Evolutionary conservation across 495 filamentous ascomycete species (phyloP).

Genomic region (Daldinia childiae): DNA sequence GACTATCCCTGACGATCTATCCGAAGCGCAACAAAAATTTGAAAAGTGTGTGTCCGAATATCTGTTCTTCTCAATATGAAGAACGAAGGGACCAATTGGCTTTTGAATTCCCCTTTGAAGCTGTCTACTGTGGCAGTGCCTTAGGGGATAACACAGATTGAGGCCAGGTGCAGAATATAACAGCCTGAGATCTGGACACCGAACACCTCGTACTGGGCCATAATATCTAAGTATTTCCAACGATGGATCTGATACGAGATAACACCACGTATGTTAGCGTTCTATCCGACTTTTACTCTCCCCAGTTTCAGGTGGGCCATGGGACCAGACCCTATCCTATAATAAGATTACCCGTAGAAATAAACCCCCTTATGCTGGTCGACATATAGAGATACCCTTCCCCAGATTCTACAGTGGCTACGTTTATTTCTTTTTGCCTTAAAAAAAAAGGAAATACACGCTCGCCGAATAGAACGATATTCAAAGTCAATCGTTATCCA

Average conservation of each 20-base stretch:
- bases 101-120: neutral
- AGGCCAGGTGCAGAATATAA: neutral
- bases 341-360: slow-evolving; percentile 2
- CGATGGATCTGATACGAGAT: slow-evolving; percentile 4
- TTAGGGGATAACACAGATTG: no score
- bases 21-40: neutral
- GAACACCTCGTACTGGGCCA: neutral
- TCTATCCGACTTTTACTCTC: neutral
- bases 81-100: neutral
- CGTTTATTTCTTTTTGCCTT: neutral
- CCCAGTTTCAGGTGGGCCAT: slow-evolving; percentile 5
- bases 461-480: neutral
- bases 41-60: neutral
- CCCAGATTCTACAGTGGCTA: neutral
- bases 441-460: neutral
- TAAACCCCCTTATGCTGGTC: neutral
- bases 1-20: slow-evolving; percentile 1
- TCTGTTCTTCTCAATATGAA: neutral
- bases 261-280: slow-evolving; percentile 1
- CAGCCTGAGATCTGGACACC: neutral
- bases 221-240: neutral
- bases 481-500: neutral
- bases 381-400: neutral
- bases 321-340: neutral
- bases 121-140: neutral